Percentiles rank a stretch among this genome's conserved stretches.
phyloP scores from a whole-genome alignment of 306 rosid genomes.

The Cercis canadensis region DNA sequence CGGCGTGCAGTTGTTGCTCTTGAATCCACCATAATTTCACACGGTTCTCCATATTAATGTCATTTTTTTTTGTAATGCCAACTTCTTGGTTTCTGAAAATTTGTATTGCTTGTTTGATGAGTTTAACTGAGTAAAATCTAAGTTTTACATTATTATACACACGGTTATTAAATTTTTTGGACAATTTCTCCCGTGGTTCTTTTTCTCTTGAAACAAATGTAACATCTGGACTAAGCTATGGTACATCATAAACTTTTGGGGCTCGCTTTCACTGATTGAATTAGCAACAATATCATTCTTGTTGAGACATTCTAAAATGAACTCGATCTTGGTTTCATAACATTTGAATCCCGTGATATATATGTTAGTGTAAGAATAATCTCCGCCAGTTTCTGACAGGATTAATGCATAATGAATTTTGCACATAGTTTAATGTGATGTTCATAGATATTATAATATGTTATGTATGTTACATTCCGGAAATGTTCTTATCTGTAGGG shows the following conservation, averaged over 20 bases:
- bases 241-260: too few species aligned
- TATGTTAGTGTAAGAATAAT: background rate
- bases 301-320: background rate
- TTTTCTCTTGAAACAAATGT: background rate
- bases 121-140: background rate
- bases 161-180: too few species aligned
- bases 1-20: slow-evolving; percentile 87
- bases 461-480: background rate
- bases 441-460: background rate
- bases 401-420: too few species aligned
- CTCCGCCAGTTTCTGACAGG: too few species aligned
- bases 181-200: background rate
- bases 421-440: background rate
- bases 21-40: slow-evolving; percentile 92
- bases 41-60: slow-evolving; percentile 51
- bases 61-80: background rate
- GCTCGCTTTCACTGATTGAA: background rate
- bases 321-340: background rate
- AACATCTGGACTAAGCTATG: background rate
- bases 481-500: slow-evolving; percentile 58
- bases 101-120: background rate
- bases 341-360: background rate
- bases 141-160: too few species aligned
- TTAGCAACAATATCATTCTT: background rate
- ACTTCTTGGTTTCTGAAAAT: background rate